Evolutionary conservation across 768 basidiomycete genomes (phyloP), one percentile per base, ranked within the genome.

Genomic region (Leucocoprinus leucothites): DNA sequence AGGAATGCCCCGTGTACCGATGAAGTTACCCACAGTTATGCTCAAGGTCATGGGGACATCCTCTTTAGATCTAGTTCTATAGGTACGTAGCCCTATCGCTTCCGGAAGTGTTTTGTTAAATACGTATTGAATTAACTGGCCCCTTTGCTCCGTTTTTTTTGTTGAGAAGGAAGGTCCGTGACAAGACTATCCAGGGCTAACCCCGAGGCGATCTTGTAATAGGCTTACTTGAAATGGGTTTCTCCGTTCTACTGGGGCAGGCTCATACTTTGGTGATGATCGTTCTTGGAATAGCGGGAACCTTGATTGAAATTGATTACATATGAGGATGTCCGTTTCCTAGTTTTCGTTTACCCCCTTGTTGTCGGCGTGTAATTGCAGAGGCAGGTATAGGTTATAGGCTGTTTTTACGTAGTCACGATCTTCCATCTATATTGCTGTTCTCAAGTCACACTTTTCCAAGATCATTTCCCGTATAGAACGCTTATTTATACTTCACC

Each of bases 211-310:
- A 13, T 8, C 18, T 18, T 35, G n/a, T 21, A 31, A 19, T 9
- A 34, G 47, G n/a, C 47, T 48, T 48, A n/a, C 47, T 48, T 18
- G 13, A 48, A 35, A 34, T 19, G 18, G 47, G 47, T 36, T 48
- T 35, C 47, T 19, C 47, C 18, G 47, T 8, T 14, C 26, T 19
- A 48, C 47, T 34, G 47, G 31, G 28, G 47, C 26, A 8, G 21
- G 9, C 9, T 36, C 31, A 18, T 11, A 3, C 11, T 31, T 31
- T 6, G 7, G n/a, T 48, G 16, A 2, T 48, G 25, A 19, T 36
- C 47, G 11, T 19, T 34, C 34, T 6, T 14, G 28, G 47, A 11
- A 16, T 34, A 35, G 47, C 19, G 19, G 28, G 11, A 21, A n/a
- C 13, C 9, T 35, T 16, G 28, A 36, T 48, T 21, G 8, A 21